phyloP scores from a whole-genome alignment of 441 rosid genomes.

The Rhodomyrtus psidioides region DNA sequence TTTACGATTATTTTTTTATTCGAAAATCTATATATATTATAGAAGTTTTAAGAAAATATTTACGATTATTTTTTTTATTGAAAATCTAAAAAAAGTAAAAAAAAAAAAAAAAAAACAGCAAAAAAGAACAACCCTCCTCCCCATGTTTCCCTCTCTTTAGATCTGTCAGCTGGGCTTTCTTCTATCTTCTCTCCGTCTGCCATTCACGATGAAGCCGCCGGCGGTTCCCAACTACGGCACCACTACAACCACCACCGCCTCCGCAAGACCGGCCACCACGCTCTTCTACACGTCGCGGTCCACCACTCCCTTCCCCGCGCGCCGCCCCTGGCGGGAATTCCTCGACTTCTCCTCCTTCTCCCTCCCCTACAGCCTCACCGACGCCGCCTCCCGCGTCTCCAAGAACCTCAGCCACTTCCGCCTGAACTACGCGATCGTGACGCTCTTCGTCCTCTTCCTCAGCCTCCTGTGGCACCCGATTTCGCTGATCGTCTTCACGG shows the following conservation, averaged over 20 bases:
- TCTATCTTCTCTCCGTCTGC: not conserved
- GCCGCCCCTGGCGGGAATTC: constrained; percentile 75
- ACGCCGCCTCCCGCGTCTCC: constrained; percentile 43
- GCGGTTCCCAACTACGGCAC: constrained; percentile 30
- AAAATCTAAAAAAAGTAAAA: not conserved
- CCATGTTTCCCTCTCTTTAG: not conserved
- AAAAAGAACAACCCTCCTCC: not conserved
- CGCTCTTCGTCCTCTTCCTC: constrained; percentile 48
- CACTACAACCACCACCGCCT: not conserved
- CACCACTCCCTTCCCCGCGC: constrained; percentile 31
- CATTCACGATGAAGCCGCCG: constrained; percentile 31
- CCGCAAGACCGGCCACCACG: not conserved
- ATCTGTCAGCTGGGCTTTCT: not conserved
- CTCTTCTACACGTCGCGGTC: constrained; percentile 27
- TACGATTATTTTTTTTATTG: not conserved
- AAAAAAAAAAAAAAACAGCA: not conserved
- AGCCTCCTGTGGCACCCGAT: constrained; percentile 75
- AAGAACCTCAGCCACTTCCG: constrained; percentile 56
- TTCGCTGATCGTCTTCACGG: constrained; percentile 58
- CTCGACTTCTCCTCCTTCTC: constrained; percentile 34
- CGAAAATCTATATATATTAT: too few relatives aligned
- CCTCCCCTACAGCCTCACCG: constrained; percentile 39
- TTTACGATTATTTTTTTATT: too few relatives aligned
- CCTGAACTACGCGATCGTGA: constrained; percentile 49
- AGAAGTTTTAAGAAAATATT: not conserved